A percentile compares a stretch with the other conserved stretches of the same genome.
These are phyloP conservation scores for Euphrasia arctica DNA, from an alignment of 305 asterid genomes.

Conservation along the genomic window DNA sequence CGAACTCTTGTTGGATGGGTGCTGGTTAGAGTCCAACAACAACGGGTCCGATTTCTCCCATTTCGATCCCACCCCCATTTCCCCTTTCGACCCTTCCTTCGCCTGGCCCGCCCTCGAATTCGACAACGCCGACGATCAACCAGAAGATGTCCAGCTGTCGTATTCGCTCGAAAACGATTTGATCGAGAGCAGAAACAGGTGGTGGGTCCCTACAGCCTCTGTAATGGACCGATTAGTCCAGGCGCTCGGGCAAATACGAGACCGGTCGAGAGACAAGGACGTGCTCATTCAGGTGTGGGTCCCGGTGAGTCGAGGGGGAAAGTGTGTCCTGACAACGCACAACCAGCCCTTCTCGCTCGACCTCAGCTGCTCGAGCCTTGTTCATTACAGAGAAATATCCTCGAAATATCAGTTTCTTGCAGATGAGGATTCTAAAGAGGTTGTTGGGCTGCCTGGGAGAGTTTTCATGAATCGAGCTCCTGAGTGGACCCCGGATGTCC, in stretches of 20 bases:
- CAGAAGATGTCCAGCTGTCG: not conserved
- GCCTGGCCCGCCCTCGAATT: constrained; percentile 49
- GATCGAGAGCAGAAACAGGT: constrained; percentile 39
- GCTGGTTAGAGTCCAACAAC: constrained; percentile 62
- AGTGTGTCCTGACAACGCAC: constrained; percentile 57
- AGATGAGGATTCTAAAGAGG: constrained; percentile 57
- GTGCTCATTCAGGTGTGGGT: constrained; percentile 84
- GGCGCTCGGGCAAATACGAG: constrained; percentile 57
- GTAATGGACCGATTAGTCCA: constrained; percentile 63
- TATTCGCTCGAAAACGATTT: constrained; percentile 23
- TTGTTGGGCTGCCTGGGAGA: constrained; percentile 77
- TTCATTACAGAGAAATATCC: constrained; percentile 66
- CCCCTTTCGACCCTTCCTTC: constrained; percentile 59
- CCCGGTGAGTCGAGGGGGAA: constrained; percentile 60
- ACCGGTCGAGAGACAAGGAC: constrained; percentile 46
- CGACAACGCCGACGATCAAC: not conserved
- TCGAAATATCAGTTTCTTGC: constrained; percentile 58
- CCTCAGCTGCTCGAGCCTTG: constrained; percentile 58
- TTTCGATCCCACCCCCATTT: constrained; percentile 42
- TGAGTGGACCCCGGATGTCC: constrained; percentile 95
- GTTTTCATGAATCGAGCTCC: constrained; percentile 72
- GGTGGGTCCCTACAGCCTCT: constrained; percentile 63
- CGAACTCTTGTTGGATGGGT: constrained; percentile 64
- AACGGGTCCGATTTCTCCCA: constrained; percentile 60
- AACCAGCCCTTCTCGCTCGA: constrained; percentile 66